phyloP scores from a whole-genome alignment of 2,329 filamentous ascomycete genomes.

The Didymella segeticola region DNA sequence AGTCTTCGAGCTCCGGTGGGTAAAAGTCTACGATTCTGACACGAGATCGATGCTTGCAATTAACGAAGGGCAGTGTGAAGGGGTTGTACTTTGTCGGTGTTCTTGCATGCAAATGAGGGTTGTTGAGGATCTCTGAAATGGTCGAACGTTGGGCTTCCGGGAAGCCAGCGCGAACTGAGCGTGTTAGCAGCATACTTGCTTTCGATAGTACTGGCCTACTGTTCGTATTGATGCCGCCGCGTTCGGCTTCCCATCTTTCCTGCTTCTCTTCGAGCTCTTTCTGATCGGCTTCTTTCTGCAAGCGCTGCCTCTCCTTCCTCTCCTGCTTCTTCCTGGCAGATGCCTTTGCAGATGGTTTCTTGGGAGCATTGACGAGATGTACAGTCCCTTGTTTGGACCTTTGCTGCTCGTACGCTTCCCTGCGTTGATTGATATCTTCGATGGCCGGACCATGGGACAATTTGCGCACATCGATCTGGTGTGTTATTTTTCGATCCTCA shows the following conservation, averaged over 20 bases:
- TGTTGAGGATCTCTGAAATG: slow-evolving; percentile 57
- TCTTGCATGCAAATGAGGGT: slow-evolving; percentile 49
- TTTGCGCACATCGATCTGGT: slow-evolving; percentile 64
- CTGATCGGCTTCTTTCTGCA: slow-evolving; percentile 42
- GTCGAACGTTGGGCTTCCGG: slow-evolving; percentile 44
- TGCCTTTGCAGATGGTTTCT: slow-evolving; percentile 27
- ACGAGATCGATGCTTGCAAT: slow-evolving; percentile 71
- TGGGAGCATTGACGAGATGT: slow-evolving; percentile 23
- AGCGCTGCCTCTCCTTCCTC: slow-evolving; percentile 44
- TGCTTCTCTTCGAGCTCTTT: slow-evolving; percentile 32
- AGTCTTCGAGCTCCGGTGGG: slow-evolving; percentile 73
- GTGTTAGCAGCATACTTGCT: neutral
- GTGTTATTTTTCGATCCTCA: slow-evolving; percentile 60
- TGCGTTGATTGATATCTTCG: slow-evolving; percentile 59
- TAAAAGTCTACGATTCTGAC: slow-evolving; percentile 85
- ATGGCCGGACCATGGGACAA: slow-evolving; percentile 18
- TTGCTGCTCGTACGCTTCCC: slow-evolving; percentile 64
- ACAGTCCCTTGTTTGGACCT: slow-evolving; percentile 23
- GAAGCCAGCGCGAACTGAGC: slow-evolving; percentile 10
- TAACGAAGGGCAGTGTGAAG: slow-evolving; percentile 72
- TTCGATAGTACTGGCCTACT: slow-evolving; percentile 40
- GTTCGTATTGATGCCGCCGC: slow-evolving; percentile 47
- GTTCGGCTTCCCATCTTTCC: slow-evolving; percentile 21
- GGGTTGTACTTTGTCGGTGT: slow-evolving; percentile 42
- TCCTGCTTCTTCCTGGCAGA: slow-evolving; percentile 48